Conservation (phyloP, 441 rosid species). For the Corymbia citriodora region DNA sequence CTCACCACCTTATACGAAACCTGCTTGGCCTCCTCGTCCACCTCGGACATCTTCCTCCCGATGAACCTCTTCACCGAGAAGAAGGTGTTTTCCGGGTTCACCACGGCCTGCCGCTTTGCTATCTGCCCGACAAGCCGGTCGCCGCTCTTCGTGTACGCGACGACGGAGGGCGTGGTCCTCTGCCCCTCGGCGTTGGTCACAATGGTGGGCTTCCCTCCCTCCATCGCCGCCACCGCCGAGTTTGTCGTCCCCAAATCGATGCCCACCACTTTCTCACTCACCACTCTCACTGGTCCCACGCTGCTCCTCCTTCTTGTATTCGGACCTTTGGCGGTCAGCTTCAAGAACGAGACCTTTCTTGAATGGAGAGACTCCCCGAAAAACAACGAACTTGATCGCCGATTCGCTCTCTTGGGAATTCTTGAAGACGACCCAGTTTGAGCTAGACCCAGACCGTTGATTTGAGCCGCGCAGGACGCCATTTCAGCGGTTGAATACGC, state of each 20-base stretch:
- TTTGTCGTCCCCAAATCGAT: slow-evolving; percentile 76
- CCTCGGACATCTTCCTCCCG: slow-evolving; percentile 91
- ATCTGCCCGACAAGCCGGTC: slow-evolving; percentile 93
- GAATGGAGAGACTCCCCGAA: slow-evolving; percentile 38
- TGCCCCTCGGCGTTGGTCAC: slow-evolving; percentile 94
- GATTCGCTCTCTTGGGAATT: slow-evolving; percentile 10
- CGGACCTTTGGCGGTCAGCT: slow-evolving; percentile 9
- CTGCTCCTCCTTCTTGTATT: slow-evolving; percentile 13
- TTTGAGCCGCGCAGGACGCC: slow-evolving; percentile 60
- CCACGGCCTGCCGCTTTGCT: slow-evolving; percentile 92
- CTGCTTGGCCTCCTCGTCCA: slow-evolving; percentile 89
- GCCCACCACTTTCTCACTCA: slow-evolving; percentile 66
- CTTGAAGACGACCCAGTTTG: slow-evolving; percentile 25
- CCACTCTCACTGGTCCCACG: slow-evolving; percentile 50
- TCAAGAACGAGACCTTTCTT: slow-evolving; percentile 9
- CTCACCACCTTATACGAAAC: slow-evolving; percentile 79
- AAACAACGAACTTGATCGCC: slow-evolving; percentile 33
- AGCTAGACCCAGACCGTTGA: slow-evolving; percentile 38
- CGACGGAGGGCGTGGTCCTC: slow-evolving; percentile 89
- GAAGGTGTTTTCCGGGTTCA: slow-evolving; percentile 86
- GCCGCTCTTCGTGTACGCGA: slow-evolving; percentile 77
- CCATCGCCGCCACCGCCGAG: slow-evolving; percentile 96
- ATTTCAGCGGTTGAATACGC: slow-evolving; percentile 3
- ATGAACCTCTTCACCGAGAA: slow-evolving; percentile 96
- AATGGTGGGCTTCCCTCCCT: slow-evolving; percentile 93